phyloP scores from a whole-genome alignment of 2,329 filamentous ascomycete species.

The Botryotinia calthae region DNA sequence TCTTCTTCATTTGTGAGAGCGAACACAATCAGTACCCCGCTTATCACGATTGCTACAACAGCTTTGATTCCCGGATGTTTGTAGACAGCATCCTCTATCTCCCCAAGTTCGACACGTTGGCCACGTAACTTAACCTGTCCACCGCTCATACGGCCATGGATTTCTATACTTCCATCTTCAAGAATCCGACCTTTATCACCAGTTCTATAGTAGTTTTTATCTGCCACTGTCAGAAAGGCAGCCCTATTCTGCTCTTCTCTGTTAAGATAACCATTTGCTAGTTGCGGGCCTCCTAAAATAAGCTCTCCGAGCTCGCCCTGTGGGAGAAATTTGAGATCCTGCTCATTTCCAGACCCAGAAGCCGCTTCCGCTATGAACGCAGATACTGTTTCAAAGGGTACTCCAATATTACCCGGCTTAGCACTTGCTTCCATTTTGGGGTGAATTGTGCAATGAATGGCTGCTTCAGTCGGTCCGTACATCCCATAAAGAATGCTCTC shows the following conservation, averaged over 20 bases:
- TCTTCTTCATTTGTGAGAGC: slow-evolving; percentile 46
- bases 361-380: slow-evolving; percentile 36
- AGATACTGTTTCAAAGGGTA: slow-evolving; percentile 72
- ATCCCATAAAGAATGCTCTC: slow-evolving; percentile 78
- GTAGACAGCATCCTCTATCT: slow-evolving; percentile 69
- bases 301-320: slow-evolving; percentile 56
- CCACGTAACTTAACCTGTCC: slow-evolving; percentile 87
- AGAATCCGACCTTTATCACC: slow-evolving; percentile 77
- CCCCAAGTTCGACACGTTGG: slow-evolving; percentile 77
- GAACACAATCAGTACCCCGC: slow-evolving; percentile 68
- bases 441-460: slow-evolving; percentile 85
- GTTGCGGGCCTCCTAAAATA: slow-evolving; percentile 74
- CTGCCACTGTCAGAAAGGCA: slow-evolving; percentile 65
- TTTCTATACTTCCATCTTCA: slow-evolving; percentile 70
- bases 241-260: slow-evolving; percentile 69
- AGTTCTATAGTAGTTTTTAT: slow-evolving; percentile 74
- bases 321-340: slow-evolving; percentile 33
- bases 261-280: slow-evolving; percentile 80
- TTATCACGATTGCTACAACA: slow-evolving; percentile 64
- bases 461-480: slow-evolving; percentile 91
- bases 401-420: slow-evolving; percentile 68
- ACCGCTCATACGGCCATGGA: slow-evolving; percentile 72
- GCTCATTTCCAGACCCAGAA: slow-evolving; percentile 24
- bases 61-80: slow-evolving; percentile 60
- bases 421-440: slow-evolving; percentile 56